Evolutionary conservation across 2,329 filamentous ascomycete species (phyloP).

Genomic region (Trichoderma cornu-damae): DNA sequence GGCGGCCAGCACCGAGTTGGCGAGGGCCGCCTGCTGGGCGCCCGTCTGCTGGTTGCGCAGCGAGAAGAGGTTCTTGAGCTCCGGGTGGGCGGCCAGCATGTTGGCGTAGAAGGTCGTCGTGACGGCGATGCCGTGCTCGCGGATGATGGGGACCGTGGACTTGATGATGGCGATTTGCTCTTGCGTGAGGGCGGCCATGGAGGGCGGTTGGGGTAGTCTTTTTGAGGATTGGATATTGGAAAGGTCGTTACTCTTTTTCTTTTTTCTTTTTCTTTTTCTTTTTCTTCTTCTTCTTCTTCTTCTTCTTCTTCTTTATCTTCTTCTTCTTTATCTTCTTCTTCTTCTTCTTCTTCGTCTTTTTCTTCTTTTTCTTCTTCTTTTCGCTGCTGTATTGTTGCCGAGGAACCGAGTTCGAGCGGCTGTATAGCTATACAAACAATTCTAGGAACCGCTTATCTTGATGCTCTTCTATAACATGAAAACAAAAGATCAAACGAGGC

Average conservation of each 20-base stretch:
- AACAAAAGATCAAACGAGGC: not conserved
- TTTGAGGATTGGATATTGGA: not conserved
- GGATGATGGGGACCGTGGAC: conserved; percentile 67
- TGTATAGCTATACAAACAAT: not conserved
- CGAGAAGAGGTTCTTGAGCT: conserved; percentile 66
- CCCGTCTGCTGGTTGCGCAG: conserved; percentile 62
- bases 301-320: not conserved
- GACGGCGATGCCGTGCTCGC: conserved; percentile 62
- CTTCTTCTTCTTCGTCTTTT: too few relatives aligned
- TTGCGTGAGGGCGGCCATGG: conserved; percentile 50
- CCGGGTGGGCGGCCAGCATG: conserved; percentile 59
- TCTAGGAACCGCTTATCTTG: not conserved
- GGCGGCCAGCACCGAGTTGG: conserved; percentile 64
- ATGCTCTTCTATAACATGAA: conserved; percentile 1
- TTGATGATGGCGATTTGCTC: conserved; percentile 68
- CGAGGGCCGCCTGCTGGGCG: conserved; percentile 63
- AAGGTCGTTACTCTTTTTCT: too few relatives aligned
- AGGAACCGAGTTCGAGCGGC: not conserved
- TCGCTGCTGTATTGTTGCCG: not conserved
- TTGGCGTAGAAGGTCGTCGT: conserved; percentile 66
- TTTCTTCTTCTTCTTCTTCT: too few relatives aligned
- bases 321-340: not conserved
- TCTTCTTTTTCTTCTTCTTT: not conserved
- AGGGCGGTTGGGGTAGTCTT: not conserved
- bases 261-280: not conserved